Conservation (phyloP, 192 early-diverging fungal genomes). For the Kickxella alabastrina region DNA sequence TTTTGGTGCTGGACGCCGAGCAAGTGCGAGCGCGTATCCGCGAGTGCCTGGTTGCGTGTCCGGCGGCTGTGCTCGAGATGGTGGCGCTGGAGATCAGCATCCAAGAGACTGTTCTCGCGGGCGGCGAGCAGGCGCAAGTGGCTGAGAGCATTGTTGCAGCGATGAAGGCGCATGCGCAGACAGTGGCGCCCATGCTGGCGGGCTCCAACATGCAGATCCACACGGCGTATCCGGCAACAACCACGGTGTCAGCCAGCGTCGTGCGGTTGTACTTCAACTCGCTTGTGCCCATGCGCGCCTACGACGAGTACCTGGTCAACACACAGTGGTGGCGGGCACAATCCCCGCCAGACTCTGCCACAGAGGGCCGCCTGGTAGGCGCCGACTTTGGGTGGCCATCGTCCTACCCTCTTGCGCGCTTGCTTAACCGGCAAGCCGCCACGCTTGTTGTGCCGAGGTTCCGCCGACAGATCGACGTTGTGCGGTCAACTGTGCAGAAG, state of each 20-base stretch:
- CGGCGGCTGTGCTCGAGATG: conserved; percentile 47
- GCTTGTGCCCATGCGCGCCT: conserved; percentile 44
- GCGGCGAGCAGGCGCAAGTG: conserved; percentile 51
- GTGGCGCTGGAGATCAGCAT: conserved; percentile 48
- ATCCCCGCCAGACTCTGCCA: neutral
- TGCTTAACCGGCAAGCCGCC: conserved; percentile 40
- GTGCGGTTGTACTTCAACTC: conserved; percentile 53
- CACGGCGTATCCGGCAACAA: conserved; percentile 32
- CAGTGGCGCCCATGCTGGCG: conserved; percentile 13
- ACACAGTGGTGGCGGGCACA: conserved; percentile 48
- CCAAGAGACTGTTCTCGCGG: conserved; percentile 43
- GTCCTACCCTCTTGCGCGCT: conserved; percentile 43
- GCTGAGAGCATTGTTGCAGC: conserved; percentile 39
- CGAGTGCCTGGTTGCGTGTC: conserved; percentile 37
- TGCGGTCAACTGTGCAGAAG: conserved; percentile 34
- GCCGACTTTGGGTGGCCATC: conserved; percentile 30
- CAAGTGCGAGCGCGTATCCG: conserved; percentile 32
- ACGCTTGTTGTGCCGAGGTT: conserved; percentile 39
- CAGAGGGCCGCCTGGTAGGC: conserved; percentile 19
- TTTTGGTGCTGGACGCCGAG: conserved; percentile 16
- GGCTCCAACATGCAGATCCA: conserved; percentile 27
- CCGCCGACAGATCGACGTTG: conserved; percentile 41
- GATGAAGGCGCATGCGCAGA: conserved; percentile 28
- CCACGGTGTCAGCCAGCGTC: conserved; percentile 50
- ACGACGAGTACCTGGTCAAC: conserved; percentile 51